These are phyloP conservation scores for Blastomyces gilchristii DNA, from an alignment of 2,329 filamentous ascomycete species.

Conservation along the genomic window DNA sequence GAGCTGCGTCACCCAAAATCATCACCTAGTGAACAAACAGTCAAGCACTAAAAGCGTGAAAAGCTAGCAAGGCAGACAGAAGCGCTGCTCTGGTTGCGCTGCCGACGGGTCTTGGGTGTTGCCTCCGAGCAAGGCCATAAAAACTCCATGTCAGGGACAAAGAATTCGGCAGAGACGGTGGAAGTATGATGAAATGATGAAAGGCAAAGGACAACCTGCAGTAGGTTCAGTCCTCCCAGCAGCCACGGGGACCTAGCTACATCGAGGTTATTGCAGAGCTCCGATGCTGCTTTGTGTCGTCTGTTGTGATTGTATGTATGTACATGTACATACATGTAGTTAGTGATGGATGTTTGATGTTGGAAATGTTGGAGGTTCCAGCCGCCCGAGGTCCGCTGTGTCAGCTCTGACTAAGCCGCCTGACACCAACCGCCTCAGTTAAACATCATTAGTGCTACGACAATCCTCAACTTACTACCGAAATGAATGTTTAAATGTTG, in stretches of 20 bases:
- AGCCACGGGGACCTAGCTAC: neutral
- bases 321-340: too few relatives aligned
- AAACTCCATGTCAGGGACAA: conserved; percentile 5
- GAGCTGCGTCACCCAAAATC: neutral
- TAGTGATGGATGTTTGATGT: neutral
- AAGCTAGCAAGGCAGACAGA: neutral
- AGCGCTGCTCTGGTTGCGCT: neutral
- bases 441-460: too few relatives aligned
- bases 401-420: conserved; percentile 5
- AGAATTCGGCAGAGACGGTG: neutral
- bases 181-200: neutral
- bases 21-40: neutral
- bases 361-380: neutral
- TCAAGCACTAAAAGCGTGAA: neutral
- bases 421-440: too few relatives aligned
- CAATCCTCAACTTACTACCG: too few relatives aligned
- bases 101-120: neutral
- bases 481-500: too few relatives aligned
- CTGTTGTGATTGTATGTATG: neutral
- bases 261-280: conserved; percentile 4
- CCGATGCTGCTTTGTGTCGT: neutral
- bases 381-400: neutral
- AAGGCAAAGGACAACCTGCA: neutral
- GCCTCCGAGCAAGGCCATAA: neutral
- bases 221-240: neutral